phyloP scores from a whole-genome alignment of 2,329 filamentous ascomycete genomes.

The Venturiaceae sp. region DNA sequence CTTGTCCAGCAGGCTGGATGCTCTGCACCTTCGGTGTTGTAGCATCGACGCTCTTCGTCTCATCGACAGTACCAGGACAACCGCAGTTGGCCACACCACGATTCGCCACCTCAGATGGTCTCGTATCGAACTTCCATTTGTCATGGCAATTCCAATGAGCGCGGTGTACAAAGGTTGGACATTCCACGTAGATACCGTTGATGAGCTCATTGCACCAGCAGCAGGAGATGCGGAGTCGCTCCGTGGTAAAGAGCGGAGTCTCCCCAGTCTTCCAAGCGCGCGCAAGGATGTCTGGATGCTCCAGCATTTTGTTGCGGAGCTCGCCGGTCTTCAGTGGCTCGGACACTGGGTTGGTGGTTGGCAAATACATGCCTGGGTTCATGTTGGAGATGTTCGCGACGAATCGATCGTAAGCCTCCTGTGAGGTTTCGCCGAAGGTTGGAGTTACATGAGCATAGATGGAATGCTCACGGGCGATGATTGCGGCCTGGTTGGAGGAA shows the following conservation, averaged over 20 bases:
- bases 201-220: slow-evolving; percentile 3
- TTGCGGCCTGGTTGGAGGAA: background rate
- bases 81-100: background rate
- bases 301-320: background rate
- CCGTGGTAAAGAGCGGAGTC: background rate
- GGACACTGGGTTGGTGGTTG: background rate
- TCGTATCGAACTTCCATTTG: background rate
- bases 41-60: background rate
- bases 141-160: background rate
- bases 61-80: background rate
- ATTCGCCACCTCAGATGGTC: background rate
- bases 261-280: background rate
- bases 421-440: background rate
- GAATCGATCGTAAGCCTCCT: background rate
- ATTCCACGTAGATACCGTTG: slow-evolving; percentile 1
- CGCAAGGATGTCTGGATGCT: background rate
- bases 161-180: background rate
- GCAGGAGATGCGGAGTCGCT: background rate
- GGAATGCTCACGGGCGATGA: background rate
- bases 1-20: background rate
- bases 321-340: background rate
- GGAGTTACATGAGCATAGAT: background rate
- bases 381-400: background rate
- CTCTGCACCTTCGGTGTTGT: background rate
- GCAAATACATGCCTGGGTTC: background rate